phyloP scores from a whole-genome alignment of 768 basidiomycete species.

The Clitopilus passeckerianus region DNA sequence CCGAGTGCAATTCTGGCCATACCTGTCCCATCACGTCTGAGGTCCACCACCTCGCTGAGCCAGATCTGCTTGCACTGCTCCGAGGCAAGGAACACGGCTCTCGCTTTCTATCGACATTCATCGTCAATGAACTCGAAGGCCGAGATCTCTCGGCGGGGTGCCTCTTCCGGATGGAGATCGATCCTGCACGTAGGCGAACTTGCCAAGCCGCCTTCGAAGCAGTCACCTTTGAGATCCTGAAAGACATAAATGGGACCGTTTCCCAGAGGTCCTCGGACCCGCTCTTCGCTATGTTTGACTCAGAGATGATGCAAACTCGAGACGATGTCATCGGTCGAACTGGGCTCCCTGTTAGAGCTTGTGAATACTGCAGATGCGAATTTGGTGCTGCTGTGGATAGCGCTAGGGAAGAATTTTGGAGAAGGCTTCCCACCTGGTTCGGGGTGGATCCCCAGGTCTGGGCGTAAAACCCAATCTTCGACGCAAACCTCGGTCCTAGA shows the following conservation, averaged over 20 bases:
- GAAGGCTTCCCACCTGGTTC: constrained; percentile 61
- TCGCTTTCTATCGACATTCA: constrained; percentile 73
- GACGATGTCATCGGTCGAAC: constrained; percentile 40
- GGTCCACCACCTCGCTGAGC: constrained; percentile 38
- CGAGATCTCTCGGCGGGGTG: constrained; percentile 48
- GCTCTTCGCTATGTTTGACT: constrained; percentile 63
- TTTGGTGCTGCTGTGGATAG: constrained; percentile 56
- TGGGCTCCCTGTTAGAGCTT: constrained; percentile 46
- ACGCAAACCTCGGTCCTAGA: background rate
- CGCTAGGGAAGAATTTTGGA: constrained; percentile 63
- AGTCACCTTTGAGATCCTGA: constrained; percentile 69
- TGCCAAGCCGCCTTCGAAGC: constrained; percentile 73
- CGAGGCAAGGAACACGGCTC: constrained; percentile 70
- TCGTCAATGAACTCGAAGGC: constrained; percentile 70
- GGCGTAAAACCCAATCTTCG: constrained; percentile 13
- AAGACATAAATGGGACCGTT: constrained; percentile 66
- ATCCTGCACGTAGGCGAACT: constrained; percentile 39
- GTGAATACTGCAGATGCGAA: constrained; percentile 60
- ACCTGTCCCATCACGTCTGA: constrained; percentile 27
- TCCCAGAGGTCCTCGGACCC: constrained; percentile 66
- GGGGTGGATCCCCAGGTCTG: constrained; percentile 35
- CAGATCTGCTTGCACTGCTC: constrained; percentile 55
- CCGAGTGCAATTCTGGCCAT: constrained; percentile 52
- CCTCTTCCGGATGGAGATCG: constrained; percentile 40
- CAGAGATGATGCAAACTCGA: constrained; percentile 60